These are phyloP conservation scores for Hymenotorrendiella dingleyae DNA, from an alignment of 2,329 filamentous ascomycete genomes.

Conservation along the genomic window DNA sequence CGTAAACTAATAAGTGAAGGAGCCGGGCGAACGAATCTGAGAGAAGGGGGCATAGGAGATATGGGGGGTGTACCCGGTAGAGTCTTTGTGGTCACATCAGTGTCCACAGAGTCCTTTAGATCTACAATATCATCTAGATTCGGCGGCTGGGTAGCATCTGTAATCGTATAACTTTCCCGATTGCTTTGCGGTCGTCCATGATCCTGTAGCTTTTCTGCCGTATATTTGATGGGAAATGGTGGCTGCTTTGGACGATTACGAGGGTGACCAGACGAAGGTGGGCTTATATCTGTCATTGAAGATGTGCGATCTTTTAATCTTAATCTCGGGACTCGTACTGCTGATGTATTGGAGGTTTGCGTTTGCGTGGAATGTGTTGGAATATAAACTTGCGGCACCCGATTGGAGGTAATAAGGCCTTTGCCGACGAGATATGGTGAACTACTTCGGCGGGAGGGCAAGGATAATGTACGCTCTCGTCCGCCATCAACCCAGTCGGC, in stretches of 20 bases:
- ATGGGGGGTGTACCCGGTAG: constrained; percentile 24
- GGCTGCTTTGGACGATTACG: too few relatives aligned
- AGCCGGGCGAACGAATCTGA: constrained; percentile 8
- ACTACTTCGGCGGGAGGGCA: background rate
- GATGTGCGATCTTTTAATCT: too few relatives aligned
- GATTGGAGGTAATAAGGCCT: background rate
- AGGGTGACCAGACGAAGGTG: too few relatives aligned
- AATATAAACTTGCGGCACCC: background rate
- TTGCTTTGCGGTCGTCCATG: too few relatives aligned
- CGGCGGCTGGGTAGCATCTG: constrained; percentile 10
- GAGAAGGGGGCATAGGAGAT: constrained; percentile 11
- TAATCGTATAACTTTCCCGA: constrained; percentile 3
- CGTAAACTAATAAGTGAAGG: constrained; percentile 17
- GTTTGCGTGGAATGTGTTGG: background rate
- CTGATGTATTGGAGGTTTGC: constrained; percentile 2
- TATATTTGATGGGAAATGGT: background rate
- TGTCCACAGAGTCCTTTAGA: constrained; percentile 26
- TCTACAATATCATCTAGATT: constrained; percentile 25
- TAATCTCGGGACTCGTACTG: too few relatives aligned
- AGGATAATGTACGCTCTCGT: too few relatives aligned
- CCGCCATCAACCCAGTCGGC: too few relatives aligned
- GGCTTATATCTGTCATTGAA: too few relatives aligned
- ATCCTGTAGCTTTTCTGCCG: constrained; percentile 1
- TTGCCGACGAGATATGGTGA: background rate
- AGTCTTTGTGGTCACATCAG: constrained; percentile 22